Conservation (phyloP, 2,329 filamentous ascomycete species). For the Chrysosporium keratinophilum region DNA sequence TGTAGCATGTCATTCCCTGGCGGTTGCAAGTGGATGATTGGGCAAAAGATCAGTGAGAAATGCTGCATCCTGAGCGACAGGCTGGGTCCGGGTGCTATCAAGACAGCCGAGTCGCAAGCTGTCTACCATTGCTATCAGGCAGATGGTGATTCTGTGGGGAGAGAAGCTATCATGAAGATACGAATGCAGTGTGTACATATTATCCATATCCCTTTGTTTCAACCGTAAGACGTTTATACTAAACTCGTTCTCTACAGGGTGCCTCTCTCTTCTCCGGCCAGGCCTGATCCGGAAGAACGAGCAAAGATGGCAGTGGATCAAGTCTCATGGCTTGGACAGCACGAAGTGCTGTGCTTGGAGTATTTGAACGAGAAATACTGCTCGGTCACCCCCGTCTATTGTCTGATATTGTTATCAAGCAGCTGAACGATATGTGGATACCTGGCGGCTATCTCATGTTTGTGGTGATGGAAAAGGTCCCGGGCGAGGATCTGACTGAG, state of each 20-base stretch:
- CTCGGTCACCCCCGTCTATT: background rate
- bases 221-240: background rate
- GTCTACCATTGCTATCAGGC: slow-evolving; percentile 12
- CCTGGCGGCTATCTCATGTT: slow-evolving; percentile 11
- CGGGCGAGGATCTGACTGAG: slow-evolving; percentile 6
- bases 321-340: background rate
- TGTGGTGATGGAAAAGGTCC: slow-evolving; percentile 13
- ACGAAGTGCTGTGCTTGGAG: background rate
- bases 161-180: slow-evolving; percentile 12
- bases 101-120: slow-evolving; percentile 4
- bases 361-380: background rate
- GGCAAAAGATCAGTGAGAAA: too few relatives aligned
- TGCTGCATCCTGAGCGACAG: too few relatives aligned
- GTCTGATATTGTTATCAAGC: background rate
- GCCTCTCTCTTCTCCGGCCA: background rate
- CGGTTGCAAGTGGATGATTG: too few relatives aligned
- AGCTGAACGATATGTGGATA: background rate
- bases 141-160: slow-evolving; percentile 1
- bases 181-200: slow-evolving; percentile 8
- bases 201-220: too few relatives aligned
- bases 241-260: background rate
- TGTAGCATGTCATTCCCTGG: too few relatives aligned
- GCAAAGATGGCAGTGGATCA: background rate
- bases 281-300: background rate
- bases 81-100: too few relatives aligned